These are phyloP conservation scores for Teratosphaeria nubilosa DNA, from an alignment of 2,329 filamentous ascomycete genomes.

Conservation along the genomic window DNA sequence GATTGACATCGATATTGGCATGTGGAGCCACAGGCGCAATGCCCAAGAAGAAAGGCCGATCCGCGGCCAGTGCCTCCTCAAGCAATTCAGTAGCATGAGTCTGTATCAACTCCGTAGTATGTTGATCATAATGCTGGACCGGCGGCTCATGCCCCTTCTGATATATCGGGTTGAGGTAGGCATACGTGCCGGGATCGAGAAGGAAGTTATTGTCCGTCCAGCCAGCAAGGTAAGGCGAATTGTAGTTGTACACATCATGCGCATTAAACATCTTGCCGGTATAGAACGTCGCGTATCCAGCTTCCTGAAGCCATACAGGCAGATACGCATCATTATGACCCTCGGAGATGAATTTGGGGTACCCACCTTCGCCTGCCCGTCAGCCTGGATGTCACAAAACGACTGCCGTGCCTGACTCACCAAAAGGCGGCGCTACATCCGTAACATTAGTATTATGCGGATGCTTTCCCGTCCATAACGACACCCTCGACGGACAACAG, in stretches of 20 bases:
- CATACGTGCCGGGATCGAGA: conserved; percentile 55
- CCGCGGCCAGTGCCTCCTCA: conserved; percentile 45
- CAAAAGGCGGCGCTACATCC: conserved; percentile 44
- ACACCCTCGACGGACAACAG: conserved; percentile 58
- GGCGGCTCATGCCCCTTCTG: conserved; percentile 50
- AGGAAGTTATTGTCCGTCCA: conserved; percentile 45
- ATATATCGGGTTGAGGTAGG: conserved; percentile 56
- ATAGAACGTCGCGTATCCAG: conserved; percentile 62
- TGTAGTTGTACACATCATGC: conserved; percentile 51
- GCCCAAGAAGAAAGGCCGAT: conserved; percentile 56
- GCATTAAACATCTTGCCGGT: conserved; percentile 62
- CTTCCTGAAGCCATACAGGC: conserved; percentile 57
- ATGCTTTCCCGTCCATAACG: conserved; percentile 54
- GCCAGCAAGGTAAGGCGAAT: conserved; percentile 46
- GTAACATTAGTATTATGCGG: conserved; percentile 66
- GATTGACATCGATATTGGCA: conserved; percentile 37
- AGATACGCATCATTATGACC: conserved; percentile 59
- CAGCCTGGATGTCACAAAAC: background rate
- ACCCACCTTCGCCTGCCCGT: conserved; percentile 37
- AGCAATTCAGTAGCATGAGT: conserved; percentile 51
- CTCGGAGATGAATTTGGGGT: conserved; percentile 54
- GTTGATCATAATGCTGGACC: conserved; percentile 44
- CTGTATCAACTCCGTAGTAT: conserved; percentile 51
- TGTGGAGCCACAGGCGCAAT: conserved; percentile 60
- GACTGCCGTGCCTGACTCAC: conserved; percentile 19